Evolutionary conservation across 2,329 filamentous ascomycete species (phyloP).

Genomic region (Ceratocystis ficicola): DNA sequence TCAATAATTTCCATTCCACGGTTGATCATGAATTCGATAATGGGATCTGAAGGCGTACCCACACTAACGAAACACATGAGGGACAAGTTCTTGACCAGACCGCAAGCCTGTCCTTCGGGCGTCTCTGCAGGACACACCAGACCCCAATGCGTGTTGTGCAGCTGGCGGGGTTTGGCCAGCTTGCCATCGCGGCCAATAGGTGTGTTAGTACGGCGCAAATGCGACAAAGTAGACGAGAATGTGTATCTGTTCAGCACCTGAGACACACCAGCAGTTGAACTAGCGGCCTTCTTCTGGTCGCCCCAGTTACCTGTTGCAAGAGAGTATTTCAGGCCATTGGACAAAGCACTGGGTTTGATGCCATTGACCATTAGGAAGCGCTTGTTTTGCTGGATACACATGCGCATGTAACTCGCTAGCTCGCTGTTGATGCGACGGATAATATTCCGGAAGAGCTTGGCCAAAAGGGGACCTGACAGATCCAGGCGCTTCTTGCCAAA

Average conservation of each 20-base stretch:
- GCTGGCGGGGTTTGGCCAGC: constrained; percentile 90
- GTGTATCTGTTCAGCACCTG: constrained; percentile 98
- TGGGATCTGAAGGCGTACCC: constrained; percentile 77
- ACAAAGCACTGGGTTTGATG: constrained; percentile 81
- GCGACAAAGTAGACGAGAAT: constrained; percentile 89
- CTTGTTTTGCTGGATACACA: constrained; percentile 76
- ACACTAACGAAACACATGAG: constrained; percentile 98
- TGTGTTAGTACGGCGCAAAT: constrained; percentile 93
- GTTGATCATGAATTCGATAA: constrained; percentile 91
- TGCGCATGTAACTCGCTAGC: constrained; percentile 78
- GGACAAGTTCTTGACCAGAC: constrained; percentile 92
- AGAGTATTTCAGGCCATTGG: constrained; percentile 91
- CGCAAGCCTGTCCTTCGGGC: constrained; percentile 95
- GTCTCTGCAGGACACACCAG: constrained; percentile 95
- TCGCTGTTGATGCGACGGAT: constrained; percentile 87
- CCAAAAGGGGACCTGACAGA: constrained; percentile 82
- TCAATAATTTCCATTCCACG: constrained; percentile 93
- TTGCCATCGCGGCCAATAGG: constrained; percentile 96
- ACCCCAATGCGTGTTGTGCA: constrained; percentile 98
- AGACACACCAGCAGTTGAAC: constrained; percentile 89
- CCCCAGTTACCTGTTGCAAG: constrained; percentile 98
- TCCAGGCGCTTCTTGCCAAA: constrained; percentile 98
- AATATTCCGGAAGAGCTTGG: constrained; percentile 88
- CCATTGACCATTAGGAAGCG: constrained; percentile 86
- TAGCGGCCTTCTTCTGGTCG: constrained; percentile 96